These are phyloP conservation scores for Mycena vulgaris DNA, from an alignment of 768 basidiomycete species.

Conservation along the genomic window DNA sequence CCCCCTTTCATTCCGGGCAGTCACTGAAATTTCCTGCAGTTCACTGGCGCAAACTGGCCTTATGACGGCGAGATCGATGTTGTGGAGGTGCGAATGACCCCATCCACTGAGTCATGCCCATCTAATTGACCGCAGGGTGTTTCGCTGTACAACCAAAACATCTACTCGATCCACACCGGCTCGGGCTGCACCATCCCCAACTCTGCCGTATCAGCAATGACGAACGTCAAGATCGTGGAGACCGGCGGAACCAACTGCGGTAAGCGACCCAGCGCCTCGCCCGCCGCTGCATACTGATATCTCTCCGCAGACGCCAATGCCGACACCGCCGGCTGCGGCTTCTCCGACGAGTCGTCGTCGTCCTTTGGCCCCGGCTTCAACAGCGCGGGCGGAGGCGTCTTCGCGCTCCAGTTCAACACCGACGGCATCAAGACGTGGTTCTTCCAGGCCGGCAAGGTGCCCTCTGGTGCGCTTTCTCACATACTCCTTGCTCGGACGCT, in stretches of 20 bases:
- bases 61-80: conserved; percentile 33
- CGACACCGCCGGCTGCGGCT: conserved; percentile 59
- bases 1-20: not conserved
- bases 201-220: conserved; percentile 29
- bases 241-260: conserved; percentile 27
- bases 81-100: not conserved
- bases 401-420: conserved; percentile 54
- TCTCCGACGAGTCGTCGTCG: conserved; percentile 47
- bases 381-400: conserved; percentile 61
- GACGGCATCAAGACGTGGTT: conserved; percentile 64
- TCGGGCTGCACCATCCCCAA: conserved; percentile 34
- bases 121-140: conserved; percentile 1
- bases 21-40: conserved; percentile 9
- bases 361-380: conserved; percentile 62
- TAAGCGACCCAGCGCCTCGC: not conserved
- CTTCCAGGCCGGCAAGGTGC: conserved; percentile 56
- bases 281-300: not conserved
- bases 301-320: conserved; percentile 35
- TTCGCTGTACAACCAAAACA: conserved; percentile 37
- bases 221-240: conserved; percentile 20
- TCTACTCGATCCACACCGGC: conserved; percentile 41
- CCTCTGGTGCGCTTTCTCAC: conserved; percentile 28
- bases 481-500: not conserved
- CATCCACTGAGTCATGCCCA: no score
- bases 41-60: conserved; percentile 39